Base-by-base conservation (phyloP, 2,329 filamentous ascomycete species). In the Colletotrichum cuscutae region DNA sequence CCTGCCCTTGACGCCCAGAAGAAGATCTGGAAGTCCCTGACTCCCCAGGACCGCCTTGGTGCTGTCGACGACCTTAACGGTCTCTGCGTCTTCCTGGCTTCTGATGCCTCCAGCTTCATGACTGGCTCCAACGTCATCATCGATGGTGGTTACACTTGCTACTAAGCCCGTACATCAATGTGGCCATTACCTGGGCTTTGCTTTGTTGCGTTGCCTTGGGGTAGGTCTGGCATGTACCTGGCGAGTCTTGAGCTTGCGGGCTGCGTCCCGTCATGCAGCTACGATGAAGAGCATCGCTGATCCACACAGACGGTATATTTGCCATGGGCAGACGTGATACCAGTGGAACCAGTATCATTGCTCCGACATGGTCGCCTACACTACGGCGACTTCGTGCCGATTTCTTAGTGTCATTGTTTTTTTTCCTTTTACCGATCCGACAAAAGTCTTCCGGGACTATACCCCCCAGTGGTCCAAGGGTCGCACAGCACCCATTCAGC, bases 1-100 rank as follows among this genome's bases (percentile, higher is more conserved):
- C 92, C 93, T 26, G 92, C 92, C 52, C 90, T 95, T 24, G 93
- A 95, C 75, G 92, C 92, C 60, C 92, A 95, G 87, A 95, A 95
- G 90, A 92, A 92, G 84, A 93, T 94, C 82, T 95, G 93, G 93
- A 90, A 90, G 77, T 89, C 89, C 49, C 81, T 93, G 74, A 95
- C 93, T 8, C 93, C 93, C 11, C 92, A 94, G 87, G 88, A 89
- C 81, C 90, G 93, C 57, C 88, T 95, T 19, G 93, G 93, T 67
- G 87, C 86, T 58, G 92, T 94, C 53, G 91, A 94, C 76, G 93
- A 95, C 82, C 88, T 95, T 76, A 95, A 95, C 84, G 92, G 92
- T 71, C 88, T 94, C 52, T 93, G 92, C 76, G 90, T 95, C 76
- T 94, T 93, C 87, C 87, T 95, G 32, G 92, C 92, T 28, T 93